A percentile compares a stretch with the other conserved stretches of the same genome.
Evolutionary conservation across 495 filamentous ascomycete species (phyloP).

Genomic region (Penicillium argentinense): DNA sequence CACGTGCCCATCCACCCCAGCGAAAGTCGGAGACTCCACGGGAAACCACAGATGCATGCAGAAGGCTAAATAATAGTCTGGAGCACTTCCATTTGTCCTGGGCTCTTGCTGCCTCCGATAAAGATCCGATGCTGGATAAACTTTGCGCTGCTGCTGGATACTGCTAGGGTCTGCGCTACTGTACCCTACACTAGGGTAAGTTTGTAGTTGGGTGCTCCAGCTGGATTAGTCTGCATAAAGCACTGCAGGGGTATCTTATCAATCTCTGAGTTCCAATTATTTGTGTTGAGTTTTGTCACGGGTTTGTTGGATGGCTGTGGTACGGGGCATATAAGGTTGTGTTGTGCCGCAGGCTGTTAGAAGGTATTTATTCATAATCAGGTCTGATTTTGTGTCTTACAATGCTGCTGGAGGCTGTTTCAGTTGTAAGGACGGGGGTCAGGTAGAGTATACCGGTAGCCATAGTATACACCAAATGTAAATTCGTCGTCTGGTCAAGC

Average conservation of each 20-base stretch:
- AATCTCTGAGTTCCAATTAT: conserved; percentile 7
- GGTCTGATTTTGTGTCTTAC: too few species aligned
- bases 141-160: conserved; percentile 1
- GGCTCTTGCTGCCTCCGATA: not conserved
- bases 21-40: conserved; percentile 2
- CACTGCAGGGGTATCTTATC: conserved; percentile 13
- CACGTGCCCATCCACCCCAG: too few species aligned
- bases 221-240: conserved; percentile 1
- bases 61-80: not conserved
- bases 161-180: too few species aligned
- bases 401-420: too few species aligned
- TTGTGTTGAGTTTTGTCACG: not conserved
- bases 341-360: too few species aligned
- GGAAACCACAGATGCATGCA: not conserved
- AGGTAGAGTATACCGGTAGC: too few species aligned
- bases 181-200: too few species aligned
- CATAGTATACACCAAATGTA: too few species aligned
- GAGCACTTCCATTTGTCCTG: not conserved
- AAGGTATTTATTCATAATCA: too few species aligned
- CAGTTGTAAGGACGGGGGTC: too few species aligned
- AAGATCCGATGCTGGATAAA: conserved; percentile 1
- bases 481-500: too few species aligned
- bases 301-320: not conserved
- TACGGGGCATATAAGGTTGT: not conserved
- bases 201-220: too few species aligned